Base-by-base conservation (phyloP, 805 yeast genomes). In the Maudiozyma saulgeensis region DNA sequence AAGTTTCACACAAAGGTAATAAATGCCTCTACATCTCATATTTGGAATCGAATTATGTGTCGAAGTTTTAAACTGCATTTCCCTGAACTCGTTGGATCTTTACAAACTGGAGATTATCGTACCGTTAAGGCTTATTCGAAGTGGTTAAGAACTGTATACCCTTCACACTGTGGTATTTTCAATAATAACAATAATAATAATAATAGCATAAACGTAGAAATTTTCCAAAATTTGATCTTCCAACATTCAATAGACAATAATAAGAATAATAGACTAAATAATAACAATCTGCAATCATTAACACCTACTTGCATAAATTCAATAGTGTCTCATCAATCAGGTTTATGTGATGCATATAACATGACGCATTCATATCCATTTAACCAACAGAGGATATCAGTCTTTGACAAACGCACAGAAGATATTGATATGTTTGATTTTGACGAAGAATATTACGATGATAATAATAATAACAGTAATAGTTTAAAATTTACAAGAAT, bases 41-140 rank as follows among this genome's bases (percentile, higher is more conserved):
- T 62, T 7, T 65, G 69, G 69, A 65, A 65, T 49, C 57, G 68
- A 34, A 55, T 62, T 2, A 55, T 63, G 51, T 52, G 56, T 34
- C 57, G 56, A 45, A 62, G 57, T 15, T 65, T 65, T 45, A 61
- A 55, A 31, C 8, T 40, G 3, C 45, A 51, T 13, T 65, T 64
- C 47, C 69, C 69, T 6, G 66, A 62, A 32, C 50, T 64, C 13
- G 18, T 54, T 7, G 65, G 63, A 1, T 51, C 40, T 8, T 50
- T 62, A 41, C 57, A 51, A 23, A 49, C 54, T 16, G 63, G 63
- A 39, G 66, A 62, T 46, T 62, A 60, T 35, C 51, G 51, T 38
- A 43, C 54, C 38, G 59, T 56, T 1, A 59, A 57, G 41, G 45
- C 28, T 28, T 51, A 46, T 37, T 49, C 53, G 39, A 50, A 43